Evolutionary conservation across 805 yeast genomes (phyloP).

Genomic region (Metschnikowia drakensbergensis): DNA sequence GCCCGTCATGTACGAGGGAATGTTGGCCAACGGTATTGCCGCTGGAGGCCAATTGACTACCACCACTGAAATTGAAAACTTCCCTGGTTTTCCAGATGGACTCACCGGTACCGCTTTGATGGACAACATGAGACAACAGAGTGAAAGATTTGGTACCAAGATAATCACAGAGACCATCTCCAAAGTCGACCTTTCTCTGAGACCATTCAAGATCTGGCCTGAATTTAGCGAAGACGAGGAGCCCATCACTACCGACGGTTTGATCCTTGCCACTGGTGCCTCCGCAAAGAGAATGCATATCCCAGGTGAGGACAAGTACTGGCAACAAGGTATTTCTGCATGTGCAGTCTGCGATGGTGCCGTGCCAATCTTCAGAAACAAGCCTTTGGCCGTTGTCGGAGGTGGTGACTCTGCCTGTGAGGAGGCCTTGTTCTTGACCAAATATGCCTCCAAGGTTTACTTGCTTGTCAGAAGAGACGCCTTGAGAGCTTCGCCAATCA

Average conservation of each 20-base stretch:
- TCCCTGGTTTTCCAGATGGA: constrained; percentile 98
- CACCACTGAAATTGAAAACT: constrained; percentile 97
- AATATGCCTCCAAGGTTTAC: constrained; percentile 94
- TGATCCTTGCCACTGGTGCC: constrained; percentile 96
- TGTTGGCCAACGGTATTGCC: constrained; percentile 96
- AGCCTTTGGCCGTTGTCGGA: constrained; percentile 96
- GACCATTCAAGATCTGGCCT: constrained; percentile 96
- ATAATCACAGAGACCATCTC: constrained; percentile 93
- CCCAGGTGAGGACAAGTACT: constrained; percentile 96
- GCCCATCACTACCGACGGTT: constrained; percentile 89
- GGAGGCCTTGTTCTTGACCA: constrained; percentile 95
- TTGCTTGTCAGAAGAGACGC: constrained; percentile 91
- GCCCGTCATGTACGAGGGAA: constrained; percentile 92
- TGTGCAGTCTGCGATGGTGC: constrained; percentile 99
- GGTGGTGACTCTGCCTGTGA: constrained; percentile 99
- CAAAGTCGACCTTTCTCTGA: constrained; percentile 80
- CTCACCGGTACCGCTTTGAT: constrained; percentile 82
- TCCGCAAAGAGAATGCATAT: constrained; percentile 90
- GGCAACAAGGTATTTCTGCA: constrained; percentile 99
- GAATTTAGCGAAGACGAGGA: constrained; percentile 91
- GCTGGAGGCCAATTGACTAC: constrained; percentile 99
- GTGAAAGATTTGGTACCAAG: constrained; percentile 84
- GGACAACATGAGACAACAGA: constrained; percentile 92
- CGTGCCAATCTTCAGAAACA: constrained; percentile 96
- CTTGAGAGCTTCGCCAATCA: constrained; percentile 91